Conservation (phyloP, 345 rosid genomes). For the Angophora floribunda region DNA sequence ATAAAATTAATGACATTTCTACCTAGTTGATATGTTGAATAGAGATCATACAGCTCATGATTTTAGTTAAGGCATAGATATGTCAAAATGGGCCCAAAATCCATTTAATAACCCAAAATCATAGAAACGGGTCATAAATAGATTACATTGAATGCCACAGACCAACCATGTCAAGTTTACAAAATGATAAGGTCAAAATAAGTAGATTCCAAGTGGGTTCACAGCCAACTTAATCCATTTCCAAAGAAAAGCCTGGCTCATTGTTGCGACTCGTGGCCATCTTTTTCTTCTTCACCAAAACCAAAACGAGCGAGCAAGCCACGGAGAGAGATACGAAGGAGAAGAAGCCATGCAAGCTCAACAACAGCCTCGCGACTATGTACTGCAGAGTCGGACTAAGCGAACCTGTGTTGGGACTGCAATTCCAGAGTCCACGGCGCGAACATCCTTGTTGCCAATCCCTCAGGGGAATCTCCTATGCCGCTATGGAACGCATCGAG, state of each 20-base stretch:
- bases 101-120: background rate
- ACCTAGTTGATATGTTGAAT: background rate
- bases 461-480: constrained; percentile 39
- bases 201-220: too few species aligned
- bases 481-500: constrained; percentile 40
- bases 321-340: background rate
- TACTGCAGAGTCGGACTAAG: constrained; percentile 40
- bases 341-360: constrained; percentile 45
- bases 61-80: background rate
- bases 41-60: background rate
- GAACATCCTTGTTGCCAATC: constrained; percentile 49
- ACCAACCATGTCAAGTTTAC: background rate
- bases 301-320: background rate
- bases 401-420: constrained; percentile 43
- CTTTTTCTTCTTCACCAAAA: background rate
- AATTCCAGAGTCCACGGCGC: constrained; percentile 39
- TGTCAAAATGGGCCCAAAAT: background rate
- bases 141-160: background rate
- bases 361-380: constrained; percentile 22
- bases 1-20: too few species aligned
- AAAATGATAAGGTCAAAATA: too few species aligned
- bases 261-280: background rate
- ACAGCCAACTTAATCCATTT: too few species aligned
- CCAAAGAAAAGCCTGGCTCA: background rate
- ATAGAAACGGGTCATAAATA: too few species aligned